phyloP scores from a whole-genome alignment of 1,284 basidiomycete species.

The Sporisorium graminicola region DNA sequence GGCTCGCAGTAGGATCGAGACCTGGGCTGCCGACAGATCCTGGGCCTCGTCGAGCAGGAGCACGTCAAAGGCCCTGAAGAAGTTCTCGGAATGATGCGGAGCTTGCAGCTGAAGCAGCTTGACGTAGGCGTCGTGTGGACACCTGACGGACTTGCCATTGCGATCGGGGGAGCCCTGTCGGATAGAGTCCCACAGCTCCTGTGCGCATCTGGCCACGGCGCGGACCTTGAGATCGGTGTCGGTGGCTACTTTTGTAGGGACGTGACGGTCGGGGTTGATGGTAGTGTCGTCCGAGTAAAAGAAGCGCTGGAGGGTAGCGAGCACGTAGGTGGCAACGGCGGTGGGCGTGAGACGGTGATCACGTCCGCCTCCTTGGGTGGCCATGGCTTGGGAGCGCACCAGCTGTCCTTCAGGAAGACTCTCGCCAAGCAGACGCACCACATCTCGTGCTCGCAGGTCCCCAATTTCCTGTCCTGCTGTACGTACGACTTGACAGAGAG shows the following conservation, averaged over 20 bases:
- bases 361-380: conserved; percentile 33
- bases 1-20: conserved; percentile 55
- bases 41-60: conserved; percentile 65
- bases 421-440: conserved; percentile 46
- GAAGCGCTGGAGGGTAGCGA: conserved; percentile 58
- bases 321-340: conserved; percentile 61
- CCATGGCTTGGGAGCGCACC: conserved; percentile 20
- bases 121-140: conserved; percentile 66
- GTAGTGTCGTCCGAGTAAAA: conserved; percentile 58
- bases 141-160: conserved; percentile 45
- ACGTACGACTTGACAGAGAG: conserved; percentile 52
- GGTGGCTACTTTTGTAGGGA: conserved; percentile 49
- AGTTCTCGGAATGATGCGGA: conserved; percentile 40
- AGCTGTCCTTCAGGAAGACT: conserved; percentile 53
- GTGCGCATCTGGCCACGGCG: conserved; percentile 44
- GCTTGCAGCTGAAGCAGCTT: conserved; percentile 61
- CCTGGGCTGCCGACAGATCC: conserved; percentile 63
- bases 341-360: conserved; percentile 50
- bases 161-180: conserved; percentile 36
- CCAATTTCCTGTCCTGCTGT: conserved; percentile 52
- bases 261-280: conserved; percentile 49
- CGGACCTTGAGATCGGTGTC: conserved; percentile 53
- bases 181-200: conserved; percentile 58
- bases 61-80: conserved; percentile 56
- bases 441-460: conserved; percentile 53